phyloP scores from a whole-genome alignment of 371 early-diverging fungal genomes.

The Syncephalastrum sp. region DNA sequence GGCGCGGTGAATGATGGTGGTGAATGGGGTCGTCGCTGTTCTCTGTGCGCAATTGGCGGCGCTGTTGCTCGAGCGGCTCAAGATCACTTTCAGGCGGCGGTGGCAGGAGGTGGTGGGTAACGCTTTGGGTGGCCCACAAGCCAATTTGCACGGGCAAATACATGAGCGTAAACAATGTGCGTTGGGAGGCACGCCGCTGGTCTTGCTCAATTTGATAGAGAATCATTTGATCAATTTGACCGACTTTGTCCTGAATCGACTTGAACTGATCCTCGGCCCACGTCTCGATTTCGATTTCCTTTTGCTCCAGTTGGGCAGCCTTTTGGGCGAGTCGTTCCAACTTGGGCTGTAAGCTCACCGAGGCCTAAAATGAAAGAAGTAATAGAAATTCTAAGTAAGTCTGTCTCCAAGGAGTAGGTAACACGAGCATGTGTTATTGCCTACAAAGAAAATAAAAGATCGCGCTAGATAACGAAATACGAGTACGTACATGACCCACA shows the following conservation, averaged over 20 bases:
- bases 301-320: conserved; percentile 51
- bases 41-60: too few species aligned
- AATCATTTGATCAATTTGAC: conserved; percentile 51
- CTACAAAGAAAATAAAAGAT: too few species aligned
- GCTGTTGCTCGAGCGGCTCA: too few species aligned
- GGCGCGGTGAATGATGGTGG: too few species aligned
- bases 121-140: conserved; percentile 13
- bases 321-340: conserved; percentile 45
- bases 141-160: conserved; percentile 27
- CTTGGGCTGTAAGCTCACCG: conserved; percentile 25
- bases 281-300: conserved; percentile 40
- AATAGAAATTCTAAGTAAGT: too few species aligned
- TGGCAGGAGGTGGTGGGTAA: conserved; percentile 1
- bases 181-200: conserved; percentile 24
- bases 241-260: conserved; percentile 47
- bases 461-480: too few species aligned
- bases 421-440: too few species aligned
- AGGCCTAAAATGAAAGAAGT: conserved; percentile 5
- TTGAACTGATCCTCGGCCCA: conserved; percentile 59
- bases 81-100: too few species aligned
- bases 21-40: too few species aligned
- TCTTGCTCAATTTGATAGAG: conserved; percentile 54
- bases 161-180: conserved; percentile 19
- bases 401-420: too few species aligned
- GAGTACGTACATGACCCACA: conserved; percentile 28